These are phyloP conservation scores for Aspergillus floridensis DNA, from an alignment of 2,329 filamentous ascomycete genomes.

Conservation along the genomic window DNA sequence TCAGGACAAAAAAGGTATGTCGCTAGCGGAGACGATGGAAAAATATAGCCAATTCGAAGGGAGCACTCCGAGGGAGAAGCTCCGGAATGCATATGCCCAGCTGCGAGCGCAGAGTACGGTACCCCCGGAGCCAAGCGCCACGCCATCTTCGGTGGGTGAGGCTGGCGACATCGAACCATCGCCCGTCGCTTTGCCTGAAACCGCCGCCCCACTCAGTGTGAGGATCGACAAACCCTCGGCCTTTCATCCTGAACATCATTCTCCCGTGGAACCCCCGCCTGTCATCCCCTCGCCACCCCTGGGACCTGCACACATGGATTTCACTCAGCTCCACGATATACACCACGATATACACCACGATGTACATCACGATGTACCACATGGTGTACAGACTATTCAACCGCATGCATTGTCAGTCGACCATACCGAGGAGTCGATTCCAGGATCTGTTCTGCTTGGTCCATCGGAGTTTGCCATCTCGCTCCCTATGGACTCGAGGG, in stretches of 20 bases:
- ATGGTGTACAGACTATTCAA: constrained; percentile 35
- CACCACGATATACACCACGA: no score
- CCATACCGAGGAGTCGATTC: constrained; percentile 24
- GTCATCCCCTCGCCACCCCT: constrained; percentile 26
- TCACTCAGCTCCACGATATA: constrained; percentile 15
- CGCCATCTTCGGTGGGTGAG: constrained; percentile 43
- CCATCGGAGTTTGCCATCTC: constrained; percentile 42
- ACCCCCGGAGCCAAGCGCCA: constrained; percentile 30
- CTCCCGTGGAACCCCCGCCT: constrained; percentile 22
- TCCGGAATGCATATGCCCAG: constrained; percentile 30
- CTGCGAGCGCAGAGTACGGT: constrained; percentile 24
- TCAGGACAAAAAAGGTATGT: constrained; percentile 15
- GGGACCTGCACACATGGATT: constrained; percentile 27
- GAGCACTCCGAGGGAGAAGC: constrained; percentile 31
- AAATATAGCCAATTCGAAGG: constrained; percentile 30
- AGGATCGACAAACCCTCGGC: constrained; percentile 28
- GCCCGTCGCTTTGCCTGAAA: constrained; percentile 28
- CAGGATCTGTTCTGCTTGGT: constrained; percentile 37
- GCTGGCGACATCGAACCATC: constrained; percentile 40
- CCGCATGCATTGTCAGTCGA: constrained; percentile 36
- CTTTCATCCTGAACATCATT: constrained; percentile 20
- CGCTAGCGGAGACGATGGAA: constrained; percentile 23
- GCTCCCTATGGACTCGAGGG: constrained; percentile 44
- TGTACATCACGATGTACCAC: no score
- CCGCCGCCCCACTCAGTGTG: constrained; percentile 35